Evolutionary conservation across 2,329 filamentous ascomycete species (phyloP).

Genomic region (Colletotrichum agaves): DNA sequence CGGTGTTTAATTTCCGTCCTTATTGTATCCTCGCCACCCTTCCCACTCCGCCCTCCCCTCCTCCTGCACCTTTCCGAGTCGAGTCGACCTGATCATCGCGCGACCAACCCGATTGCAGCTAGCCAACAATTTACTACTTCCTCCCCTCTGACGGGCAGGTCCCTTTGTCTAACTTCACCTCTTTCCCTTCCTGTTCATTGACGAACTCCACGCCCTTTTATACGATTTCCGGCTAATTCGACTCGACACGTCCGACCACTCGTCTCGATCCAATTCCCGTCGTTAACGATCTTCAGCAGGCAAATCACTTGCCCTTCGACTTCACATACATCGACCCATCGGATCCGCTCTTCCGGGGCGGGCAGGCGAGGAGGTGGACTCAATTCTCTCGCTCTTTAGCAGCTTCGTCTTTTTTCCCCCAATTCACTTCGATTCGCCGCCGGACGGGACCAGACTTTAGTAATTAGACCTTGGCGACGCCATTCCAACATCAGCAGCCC

Average conservation of each 20-base stretch:
- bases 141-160: slow-evolving; percentile 48
- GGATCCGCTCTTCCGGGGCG: neutral
- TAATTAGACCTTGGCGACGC: slow-evolving; percentile 37
- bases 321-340: slow-evolving; percentile 10
- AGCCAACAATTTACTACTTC: slow-evolving; percentile 32
- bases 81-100: slow-evolving; percentile 37
- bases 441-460: slow-evolving; percentile 38
- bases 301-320: slow-evolving; percentile 20
- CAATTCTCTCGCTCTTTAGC: slow-evolving; percentile 23
- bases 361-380: slow-evolving; percentile 21
- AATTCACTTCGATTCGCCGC: slow-evolving; percentile 38
- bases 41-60: slow-evolving; percentile 30
- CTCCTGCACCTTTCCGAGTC: slow-evolving; percentile 36
- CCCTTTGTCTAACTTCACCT: slow-evolving; percentile 42
- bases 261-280: slow-evolving; percentile 17
- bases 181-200: slow-evolving; percentile 5
- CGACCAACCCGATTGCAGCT: slow-evolving; percentile 30
- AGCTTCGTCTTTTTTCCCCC: slow-evolving; percentile 28
- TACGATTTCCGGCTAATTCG: slow-evolving; percentile 38
- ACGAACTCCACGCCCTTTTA: slow-evolving; percentile 4
- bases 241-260: slow-evolving; percentile 24
- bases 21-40: slow-evolving; percentile 38
- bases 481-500: slow-evolving; percentile 16
- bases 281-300: slow-evolving; percentile 33
- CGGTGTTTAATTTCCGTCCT: slow-evolving; percentile 38